These are phyloP conservation scores for Stemphylium vesicarium DNA, from an alignment of 2,329 filamentous ascomycete genomes.

Conservation along the genomic window DNA sequence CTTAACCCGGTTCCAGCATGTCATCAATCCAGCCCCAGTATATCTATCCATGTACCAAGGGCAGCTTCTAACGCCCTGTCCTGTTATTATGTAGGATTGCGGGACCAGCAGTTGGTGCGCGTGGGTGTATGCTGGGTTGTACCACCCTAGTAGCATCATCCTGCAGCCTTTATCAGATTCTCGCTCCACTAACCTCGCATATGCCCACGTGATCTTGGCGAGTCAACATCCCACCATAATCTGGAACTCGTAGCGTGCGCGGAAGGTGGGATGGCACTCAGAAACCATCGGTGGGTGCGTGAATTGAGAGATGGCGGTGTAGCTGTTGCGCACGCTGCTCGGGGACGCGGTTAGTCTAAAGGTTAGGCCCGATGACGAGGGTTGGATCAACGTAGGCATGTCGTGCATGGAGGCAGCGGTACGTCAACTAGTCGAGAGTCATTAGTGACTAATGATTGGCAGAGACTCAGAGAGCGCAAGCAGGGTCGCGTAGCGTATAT, in stretches of 20 bases:
- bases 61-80: conserved; percentile 9
- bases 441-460: background rate
- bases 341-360: conserved; percentile 25
- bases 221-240: conserved; percentile 7
- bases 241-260: conserved; percentile 6
- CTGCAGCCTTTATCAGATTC: background rate
- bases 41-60: conserved; percentile 1
- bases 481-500: conserved; percentile 1
- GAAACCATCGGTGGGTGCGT: background rate
- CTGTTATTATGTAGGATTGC: conserved; percentile 1
- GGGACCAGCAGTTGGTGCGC: conserved; percentile 10
- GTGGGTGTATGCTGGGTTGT: conserved; percentile 1
- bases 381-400: conserved; percentile 15
- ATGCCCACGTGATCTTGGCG: background rate
- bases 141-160: conserved; percentile 1
- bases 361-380: conserved; percentile 16
- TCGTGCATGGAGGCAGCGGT: conserved; percentile 17
- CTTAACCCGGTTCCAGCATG: conserved; percentile 3
- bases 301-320: conserved; percentile 29
- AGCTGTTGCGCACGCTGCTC: conserved; percentile 20
- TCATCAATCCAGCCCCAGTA: conserved; percentile 9
- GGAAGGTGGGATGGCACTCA: background rate
- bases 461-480: background rate
- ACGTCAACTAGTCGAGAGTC: conserved; percentile 6
- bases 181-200: conserved; percentile 1